Evolutionary conservation across 2,329 filamentous ascomycete species (phyloP).

Genomic region (Alternaria solani): DNA sequence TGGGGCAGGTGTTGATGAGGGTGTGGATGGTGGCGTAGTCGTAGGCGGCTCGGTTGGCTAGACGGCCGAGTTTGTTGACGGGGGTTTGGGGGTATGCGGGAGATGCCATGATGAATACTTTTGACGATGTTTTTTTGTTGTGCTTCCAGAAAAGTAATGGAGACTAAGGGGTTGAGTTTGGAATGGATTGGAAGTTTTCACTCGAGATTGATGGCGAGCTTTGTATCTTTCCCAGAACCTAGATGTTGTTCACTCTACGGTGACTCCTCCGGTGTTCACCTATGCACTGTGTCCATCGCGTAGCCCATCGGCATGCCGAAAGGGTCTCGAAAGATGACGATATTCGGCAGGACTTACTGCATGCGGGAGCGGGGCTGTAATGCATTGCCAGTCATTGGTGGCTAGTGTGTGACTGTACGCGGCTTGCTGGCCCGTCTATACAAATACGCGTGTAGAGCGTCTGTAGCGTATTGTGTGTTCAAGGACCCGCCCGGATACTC

Average conservation of each 20-base stretch:
- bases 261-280: background rate
- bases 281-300: background rate
- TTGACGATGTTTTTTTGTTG: background rate
- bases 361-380: constrained; percentile 14
- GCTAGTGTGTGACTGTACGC: background rate
- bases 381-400: constrained; percentile 10
- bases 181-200: background rate
- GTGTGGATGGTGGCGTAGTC: constrained; percentile 47
- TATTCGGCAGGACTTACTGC: constrained; percentile 8
- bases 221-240: background rate
- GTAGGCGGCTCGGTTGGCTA: constrained; percentile 45
- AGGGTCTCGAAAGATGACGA: background rate
- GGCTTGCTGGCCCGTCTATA: background rate
- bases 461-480: background rate
- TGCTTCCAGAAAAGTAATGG: too few species aligned
- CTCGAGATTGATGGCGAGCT: background rate
- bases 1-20: constrained; percentile 41
- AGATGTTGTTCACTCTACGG: background rate
- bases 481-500: background rate
- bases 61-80: constrained; percentile 39
- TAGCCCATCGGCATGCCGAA: background rate
- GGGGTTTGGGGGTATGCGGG: constrained; percentile 36
- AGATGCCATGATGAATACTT: constrained; percentile 13
- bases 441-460: background rate
- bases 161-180: background rate